Percentiles rank a stretch among this genome's conserved stretches.
phyloP scores from a whole-genome alignment of 306 rosid species.

The Morella rubra region DNA sequence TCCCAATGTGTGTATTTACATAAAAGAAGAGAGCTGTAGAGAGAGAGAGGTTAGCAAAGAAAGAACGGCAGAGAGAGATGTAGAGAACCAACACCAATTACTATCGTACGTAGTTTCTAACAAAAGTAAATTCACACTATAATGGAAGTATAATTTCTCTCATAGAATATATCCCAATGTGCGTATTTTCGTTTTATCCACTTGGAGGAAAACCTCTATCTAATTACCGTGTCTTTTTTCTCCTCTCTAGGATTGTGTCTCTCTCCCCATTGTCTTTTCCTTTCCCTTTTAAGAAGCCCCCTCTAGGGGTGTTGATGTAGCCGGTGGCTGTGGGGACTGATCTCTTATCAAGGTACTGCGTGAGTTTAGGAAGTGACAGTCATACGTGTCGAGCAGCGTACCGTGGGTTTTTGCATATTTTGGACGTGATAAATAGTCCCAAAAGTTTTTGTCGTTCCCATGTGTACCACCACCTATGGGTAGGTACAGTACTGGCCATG shows the following conservation, averaged over 20 bases:
- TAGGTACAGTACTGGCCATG: not conserved
- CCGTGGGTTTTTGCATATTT: slow-evolving; percentile 8
- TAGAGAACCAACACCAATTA: too few relatives aligned
- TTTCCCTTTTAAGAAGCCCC: not conserved
- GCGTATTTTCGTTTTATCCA: too few relatives aligned
- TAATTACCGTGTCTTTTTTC: too few relatives aligned
- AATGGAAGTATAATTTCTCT: not conserved
- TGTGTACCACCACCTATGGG: not conserved
- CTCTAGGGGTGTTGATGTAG: not conserved
- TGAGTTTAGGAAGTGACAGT: not conserved
- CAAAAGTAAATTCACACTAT: not conserved
- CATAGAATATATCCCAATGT: not conserved
- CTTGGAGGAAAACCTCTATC: too few relatives aligned
- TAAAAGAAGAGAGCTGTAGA: not conserved
- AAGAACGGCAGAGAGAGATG: too few relatives aligned
- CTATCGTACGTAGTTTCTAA: not conserved
- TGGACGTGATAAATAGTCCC: not conserved
- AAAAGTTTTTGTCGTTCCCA: not conserved
- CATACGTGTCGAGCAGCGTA: slow-evolving; percentile 10
- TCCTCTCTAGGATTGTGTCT: not conserved
- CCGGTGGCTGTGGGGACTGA: not conserved
- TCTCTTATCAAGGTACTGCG: not conserved
- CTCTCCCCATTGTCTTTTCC: not conserved
- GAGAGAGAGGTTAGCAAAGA: not conserved
- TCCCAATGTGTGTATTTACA: not conserved